Evolutionary conservation across 306 rosid species (phyloP), one percentile per base, ranked within the genome.

Genomic region (Lathyrus aphaca): DNA sequence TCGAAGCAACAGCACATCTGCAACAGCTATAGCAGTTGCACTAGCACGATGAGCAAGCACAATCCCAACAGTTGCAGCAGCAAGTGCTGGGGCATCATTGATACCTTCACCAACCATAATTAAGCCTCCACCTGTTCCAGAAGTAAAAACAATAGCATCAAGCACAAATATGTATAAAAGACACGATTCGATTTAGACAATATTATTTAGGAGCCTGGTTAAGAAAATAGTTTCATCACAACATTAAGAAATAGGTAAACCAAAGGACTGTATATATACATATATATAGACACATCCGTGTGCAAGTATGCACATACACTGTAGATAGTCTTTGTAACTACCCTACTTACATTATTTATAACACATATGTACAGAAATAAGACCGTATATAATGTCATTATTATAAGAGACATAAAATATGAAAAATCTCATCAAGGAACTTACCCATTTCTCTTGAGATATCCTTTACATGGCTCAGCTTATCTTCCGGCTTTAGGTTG

Each of bases 91-190:
- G 68, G 97, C 97, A 73, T 94, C 99, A 66, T 91, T 94, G 63
- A 94, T 94, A 25, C 99, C 97, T 82, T 94, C 99, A 23, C 99
- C 97, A 43, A 94, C 99, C 97, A 94, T 94, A 70, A 94, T 87
- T 66, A 94, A 81, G 74, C 97, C 99, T 71, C 96, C 95, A 27
- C 99, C 99, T 94, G 81, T 35, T 55, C 72, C 58, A 30, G n/a
- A 46, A 77, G 72, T 58, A 5, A 15, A 71, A 66, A 7, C 48
- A 66, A 66, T 35, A 56, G 35, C 27, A 32, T 57, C 49, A 25
- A 72, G 72, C 21, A 27, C 30, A 68, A 1, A 11, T 39, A 51
- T 40, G 51, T 38, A 59, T 13, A 69, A 32, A 71, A 68, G 51
- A 55, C 19, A 54, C 10, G 71, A 67, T 61, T 39, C 39, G 37